A percentile compares a stretch with the other conserved stretches of the same genome.
Conservation (phyloP, 495 filamentous ascomycete genomes). For the Xylaria grammica region DNA sequence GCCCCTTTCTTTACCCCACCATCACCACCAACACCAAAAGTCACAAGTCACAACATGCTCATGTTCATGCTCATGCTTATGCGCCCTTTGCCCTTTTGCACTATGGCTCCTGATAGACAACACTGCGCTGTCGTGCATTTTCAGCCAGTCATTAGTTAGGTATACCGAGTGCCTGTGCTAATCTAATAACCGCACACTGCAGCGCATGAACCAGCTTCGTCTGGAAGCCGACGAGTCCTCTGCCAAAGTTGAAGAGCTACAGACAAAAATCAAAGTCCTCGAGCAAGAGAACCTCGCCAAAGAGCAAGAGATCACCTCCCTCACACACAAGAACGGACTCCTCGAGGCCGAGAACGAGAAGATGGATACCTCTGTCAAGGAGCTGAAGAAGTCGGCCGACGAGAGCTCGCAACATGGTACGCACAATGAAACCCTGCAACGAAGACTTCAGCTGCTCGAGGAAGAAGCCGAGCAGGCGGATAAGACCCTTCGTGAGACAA, state of each 20-base stretch:
- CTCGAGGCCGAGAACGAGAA: conserved; percentile 93
- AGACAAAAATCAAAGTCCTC: conserved; percentile 81
- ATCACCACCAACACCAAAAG: conserved; percentile 27
- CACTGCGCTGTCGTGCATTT: conserved; percentile 1
- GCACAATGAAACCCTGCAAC: conserved; percentile 86
- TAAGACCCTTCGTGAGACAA: conserved; percentile 91
- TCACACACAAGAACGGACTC: conserved; percentile 86
- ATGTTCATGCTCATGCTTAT: too few species aligned
- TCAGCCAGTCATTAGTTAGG: background rate
- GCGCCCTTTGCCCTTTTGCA: background rate
- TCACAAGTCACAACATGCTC: background rate
- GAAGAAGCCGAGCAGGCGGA: conserved; percentile 97
- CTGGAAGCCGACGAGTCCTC: conserved; percentile 84
- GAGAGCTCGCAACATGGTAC: conserved; percentile 74
- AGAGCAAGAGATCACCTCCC: conserved; percentile 96
- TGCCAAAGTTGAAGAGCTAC: conserved; percentile 82
- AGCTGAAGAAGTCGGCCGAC: conserved; percentile 77
- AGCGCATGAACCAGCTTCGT: conserved; percentile 96
- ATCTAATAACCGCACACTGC: conserved; percentile 19
- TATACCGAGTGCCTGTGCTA: conserved; percentile 26
- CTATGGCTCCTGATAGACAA: background rate
- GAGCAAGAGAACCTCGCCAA: conserved; percentile 95
- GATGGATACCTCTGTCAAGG: conserved; percentile 75
- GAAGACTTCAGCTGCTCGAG: conserved; percentile 92
- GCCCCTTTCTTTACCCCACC: conserved; percentile 50